Evolutionary conservation across 2,329 filamentous ascomycete genomes (phyloP), one percentile per base, ranked within the genome.

Genomic region (Teratosphaeria pseudoeucalypti): DNA sequence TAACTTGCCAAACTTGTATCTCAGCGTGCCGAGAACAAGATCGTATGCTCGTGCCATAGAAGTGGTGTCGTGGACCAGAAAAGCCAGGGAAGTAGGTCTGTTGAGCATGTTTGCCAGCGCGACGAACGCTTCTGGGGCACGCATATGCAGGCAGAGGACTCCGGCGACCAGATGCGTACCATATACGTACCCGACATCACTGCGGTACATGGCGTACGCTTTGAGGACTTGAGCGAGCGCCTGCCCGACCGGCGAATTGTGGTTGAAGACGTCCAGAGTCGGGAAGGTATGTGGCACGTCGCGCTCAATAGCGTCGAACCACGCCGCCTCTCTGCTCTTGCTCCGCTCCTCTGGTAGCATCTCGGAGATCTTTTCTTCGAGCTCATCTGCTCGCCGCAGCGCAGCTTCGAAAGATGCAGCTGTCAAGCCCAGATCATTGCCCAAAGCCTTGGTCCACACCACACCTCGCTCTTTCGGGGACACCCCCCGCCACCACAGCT

Each of bases 401-500:
- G 90, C 90, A 2, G 88, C 85, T 29, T 82, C 78, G 73, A 86
- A 94, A 7, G 87, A 89, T 2, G 81, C 76, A 53, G 84, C 79
- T 0, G 84, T 85, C 7, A 90, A 78, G 26, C 83, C 84, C 2
- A 91, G 79, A 58, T 88, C 84, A 68, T 92, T 92, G 34, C 88
- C 88, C 53, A 91, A 83, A 2, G 88, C 87, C 57, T 79, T 80
- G 47, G 80, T 75, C 88, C 88, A 92, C 6, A 90, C 86, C 5
- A 77, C 73, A 27, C 86, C 87, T 34, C 89, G 81, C 70, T 83
- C 85, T 60, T 85, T 81, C 1, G 88, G 85, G 0, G 88, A 84
- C 34, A 94, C 81, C 6, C 89, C 89, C 60, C 84, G 82, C 89
- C 89, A 94, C 88, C 88, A 94, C 54, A 94, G 78, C 67, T 92